Evolutionary conservation across 2,329 filamentous ascomycete genomes (phyloP), one percentile per base, ranked within the genome.

Genomic region (Penicillium sp.): DNA sequence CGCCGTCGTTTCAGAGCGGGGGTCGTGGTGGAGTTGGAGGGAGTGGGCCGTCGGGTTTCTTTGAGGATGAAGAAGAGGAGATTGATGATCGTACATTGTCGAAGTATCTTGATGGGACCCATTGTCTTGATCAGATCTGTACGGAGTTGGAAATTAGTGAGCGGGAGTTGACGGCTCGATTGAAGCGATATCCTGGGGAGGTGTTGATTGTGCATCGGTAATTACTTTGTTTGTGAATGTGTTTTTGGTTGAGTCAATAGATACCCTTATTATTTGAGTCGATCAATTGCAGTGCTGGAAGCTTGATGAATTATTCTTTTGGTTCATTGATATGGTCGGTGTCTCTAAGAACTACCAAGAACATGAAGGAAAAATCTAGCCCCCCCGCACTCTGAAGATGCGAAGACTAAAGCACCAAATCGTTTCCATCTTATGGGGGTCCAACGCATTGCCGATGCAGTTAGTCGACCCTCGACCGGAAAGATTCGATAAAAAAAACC

Each of bases 51-150:
- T 61, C 24, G 44, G 57, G 36, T 18, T 45, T 52, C 12, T 69
- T 53, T 53, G 67, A 70, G 36, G 70, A 70, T 6, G 66, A 70
- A 2, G 68, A 71, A 2, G 64, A 69, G 23, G 58, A 57, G 16
- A 63, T 71, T 34, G 72, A 74, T 44, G 65, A 74, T 59, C 68
- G 64, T 51, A 66, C 62, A 7, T 53, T 79, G 31, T 64, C 65
- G 3, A 72, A 70, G 48, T 79, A 74, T 58, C 49, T 79, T 16
- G 77, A 79, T 64, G 77, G 76, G 1, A 73, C 71, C 56, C 76
- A 79, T 60, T 76, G 72, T 57, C 78, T 79, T 51, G 77, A 79
- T 65, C 73, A 79, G 62, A 76, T 79, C 29, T 79, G 77, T 57
- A 79, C 76, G 5, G 76, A 79, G 58, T 53, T 79, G 52, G 73